Percentiles rank a stretch among this genome's conserved stretches.
These are phyloP conservation scores for Fusarium sp. DNA, from an alignment of 2,329 filamentous ascomycete genomes.

Conservation along the genomic window DNA sequence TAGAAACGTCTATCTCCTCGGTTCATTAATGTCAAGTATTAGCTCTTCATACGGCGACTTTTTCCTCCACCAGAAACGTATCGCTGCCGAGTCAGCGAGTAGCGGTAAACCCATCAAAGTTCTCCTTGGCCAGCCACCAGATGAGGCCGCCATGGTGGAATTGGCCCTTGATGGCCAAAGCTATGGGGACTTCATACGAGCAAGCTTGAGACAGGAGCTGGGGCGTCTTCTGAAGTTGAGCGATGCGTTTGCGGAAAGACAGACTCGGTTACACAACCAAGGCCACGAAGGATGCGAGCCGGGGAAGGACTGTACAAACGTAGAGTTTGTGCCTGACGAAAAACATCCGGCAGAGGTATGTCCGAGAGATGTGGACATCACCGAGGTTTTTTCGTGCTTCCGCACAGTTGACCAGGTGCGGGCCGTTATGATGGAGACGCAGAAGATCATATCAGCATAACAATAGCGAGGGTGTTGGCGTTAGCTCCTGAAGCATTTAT, in stretches of 20 bases:
- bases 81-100: background rate
- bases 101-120: background rate
- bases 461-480: background rate
- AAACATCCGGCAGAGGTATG: conserved; percentile 28
- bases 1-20: background rate
- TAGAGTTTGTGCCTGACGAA: background rate
- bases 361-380: conserved; percentile 30
- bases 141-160: background rate
- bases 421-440: conserved; percentile 5
- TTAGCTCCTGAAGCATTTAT: background rate
- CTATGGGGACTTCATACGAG: background rate
- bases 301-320: conserved; percentile 25
- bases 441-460: background rate
- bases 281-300: conserved; percentile 30
- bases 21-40: background rate
- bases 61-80: background rate
- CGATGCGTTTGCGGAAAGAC: conserved; percentile 8
- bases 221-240: conserved; percentile 19
- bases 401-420: conserved; percentile 22
- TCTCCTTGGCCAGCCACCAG: background rate
- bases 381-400: conserved; percentile 23
- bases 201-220: conserved; percentile 2
- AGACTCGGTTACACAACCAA: conserved; percentile 24
- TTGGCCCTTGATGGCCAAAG: background rate
- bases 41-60: background rate